Conservation (phyloP, 2,329 filamentous ascomycete genomes). For the Aulographum hederae region DNA sequence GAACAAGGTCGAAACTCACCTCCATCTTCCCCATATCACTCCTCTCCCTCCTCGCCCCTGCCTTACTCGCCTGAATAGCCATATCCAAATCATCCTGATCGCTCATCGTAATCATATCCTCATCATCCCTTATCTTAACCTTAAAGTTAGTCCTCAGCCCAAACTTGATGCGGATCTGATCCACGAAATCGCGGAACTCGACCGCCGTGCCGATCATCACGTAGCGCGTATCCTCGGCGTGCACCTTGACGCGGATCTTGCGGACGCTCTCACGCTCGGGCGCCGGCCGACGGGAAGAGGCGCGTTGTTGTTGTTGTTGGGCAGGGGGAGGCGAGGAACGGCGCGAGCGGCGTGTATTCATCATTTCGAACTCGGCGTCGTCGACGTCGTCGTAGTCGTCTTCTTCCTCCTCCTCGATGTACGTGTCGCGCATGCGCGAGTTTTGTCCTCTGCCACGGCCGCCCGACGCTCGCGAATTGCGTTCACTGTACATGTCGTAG, state of each 20-base stretch:
- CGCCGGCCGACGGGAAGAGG: constrained; percentile 1
- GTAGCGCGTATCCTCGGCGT: constrained; percentile 72
- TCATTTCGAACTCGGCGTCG: constrained; percentile 65
- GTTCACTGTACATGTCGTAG: constrained; percentile 4
- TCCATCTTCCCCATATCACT: constrained; percentile 86
- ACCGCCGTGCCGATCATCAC: constrained; percentile 64
- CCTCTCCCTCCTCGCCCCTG: constrained; percentile 51
- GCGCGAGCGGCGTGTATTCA: constrained; percentile 21
- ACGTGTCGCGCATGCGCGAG: constrained; percentile 31
- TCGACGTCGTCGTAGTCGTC: constrained; percentile 56
- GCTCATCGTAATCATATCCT: constrained; percentile 92
- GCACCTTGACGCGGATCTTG: constrained; percentile 78
- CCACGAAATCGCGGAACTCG: constrained; percentile 59
- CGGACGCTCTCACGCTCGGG: constrained; percentile 30
- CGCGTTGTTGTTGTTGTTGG: not conserved
- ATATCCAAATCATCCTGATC: constrained; percentile 94
- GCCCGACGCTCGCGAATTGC: constrained; percentile 6
- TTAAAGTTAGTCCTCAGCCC: constrained; percentile 61
- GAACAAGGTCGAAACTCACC: constrained; percentile 36
- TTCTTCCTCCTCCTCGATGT: constrained; percentile 64
- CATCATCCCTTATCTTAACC: constrained; percentile 76
- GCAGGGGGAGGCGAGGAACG: no score
- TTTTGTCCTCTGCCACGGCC: constrained; percentile 8
- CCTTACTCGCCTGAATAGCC: constrained; percentile 53
- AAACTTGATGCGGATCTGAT: constrained; percentile 75